Base-by-base conservation (phyloP, 2,329 filamentous ascomycete species). In the Arthroderma uncinatum region DNA sequence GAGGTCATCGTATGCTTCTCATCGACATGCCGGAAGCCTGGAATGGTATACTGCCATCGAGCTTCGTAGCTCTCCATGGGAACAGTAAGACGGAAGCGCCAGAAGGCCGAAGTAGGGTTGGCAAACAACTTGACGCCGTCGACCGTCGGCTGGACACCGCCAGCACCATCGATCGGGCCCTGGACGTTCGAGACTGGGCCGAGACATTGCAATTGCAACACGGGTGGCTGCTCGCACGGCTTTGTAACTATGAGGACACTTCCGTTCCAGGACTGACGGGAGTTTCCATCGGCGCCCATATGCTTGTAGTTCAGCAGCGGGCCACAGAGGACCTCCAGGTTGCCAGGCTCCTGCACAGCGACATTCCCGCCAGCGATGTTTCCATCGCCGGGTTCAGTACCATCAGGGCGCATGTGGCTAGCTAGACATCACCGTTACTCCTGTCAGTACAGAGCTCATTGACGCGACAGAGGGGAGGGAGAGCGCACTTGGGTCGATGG, bases 171-270 rank as follows among this genome's bases (percentile, higher is more conserved):
- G 37, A 61, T 63, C 42, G 57, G 25, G n/a, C 65, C 58, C 12
- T 57, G 55, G 21, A 39, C 19, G 19, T 55, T 53, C 33, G 58
- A 60, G 34, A 70, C 65, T 36, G 70, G 65, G 36, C 70, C 71
- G 5, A 64, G 57, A 37, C 68, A 66, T 59, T 68, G 69, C 62
- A 73, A 71, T 25, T 77, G 76, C 40, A 94, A 82, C 61, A 79
- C 74, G 0, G 79, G 78, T 60, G 82, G 79, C 19, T 76, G 74
- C 65, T 81, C 83, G 23, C 86, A 86, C 3, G 89, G 86, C 54
- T 80, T 83, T 14, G 85, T 87, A 55, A 96, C 89, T 53, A 96
- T 75, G 64, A 96, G 75, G 6, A 95, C 87, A 69, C 89, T 95
- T 58, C 92, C 91, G 64, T 87, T 78, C 91, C 92, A 97, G 50